Percentiles rank a stretch among this genome's conserved stretches.
These are phyloP conservation scores for Phalaenopsis aphrodite DNA, from an alignment of 106 monocot genomes.

Conservation along the genomic window DNA sequence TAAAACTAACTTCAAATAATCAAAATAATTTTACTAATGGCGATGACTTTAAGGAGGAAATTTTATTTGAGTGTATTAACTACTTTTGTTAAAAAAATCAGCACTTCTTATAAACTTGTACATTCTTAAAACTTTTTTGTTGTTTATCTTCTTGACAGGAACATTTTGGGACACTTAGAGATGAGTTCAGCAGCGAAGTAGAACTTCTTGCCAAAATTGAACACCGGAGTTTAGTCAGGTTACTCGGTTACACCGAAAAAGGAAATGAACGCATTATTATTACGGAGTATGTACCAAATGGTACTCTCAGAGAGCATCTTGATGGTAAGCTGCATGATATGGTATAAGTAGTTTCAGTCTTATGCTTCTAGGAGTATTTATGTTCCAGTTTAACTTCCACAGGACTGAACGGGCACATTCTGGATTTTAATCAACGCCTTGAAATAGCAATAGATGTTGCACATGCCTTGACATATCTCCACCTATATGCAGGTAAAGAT, in stretches of 20 bases:
- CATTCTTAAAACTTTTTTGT: not conserved
- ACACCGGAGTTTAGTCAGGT: slow-evolving; percentile 40
- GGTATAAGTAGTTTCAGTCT: not conserved
- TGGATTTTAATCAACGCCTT: slow-evolving; percentile 70
- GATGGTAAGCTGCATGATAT: slow-evolving; percentile 27
- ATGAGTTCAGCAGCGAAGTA: slow-evolving; percentile 53
- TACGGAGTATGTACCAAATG: slow-evolving; percentile 58
- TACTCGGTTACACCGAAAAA: slow-evolving; percentile 49
- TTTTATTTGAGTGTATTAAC: not conserved
- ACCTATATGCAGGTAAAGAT: slow-evolving; percentile 67
- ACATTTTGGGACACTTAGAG: slow-evolving; percentile 23
- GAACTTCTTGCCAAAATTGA: slow-evolving; percentile 52
- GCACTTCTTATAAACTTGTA: not conserved
- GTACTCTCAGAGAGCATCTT: slow-evolving; percentile 47
- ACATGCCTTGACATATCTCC: slow-evolving; percentile 85
- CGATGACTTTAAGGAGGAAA: not conserved
- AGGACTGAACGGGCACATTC: slow-evolving; percentile 50
- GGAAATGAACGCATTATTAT: slow-evolving; percentile 49
- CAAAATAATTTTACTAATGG: not conserved
- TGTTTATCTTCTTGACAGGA: slow-evolving; percentile 23
- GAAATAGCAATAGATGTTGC: slow-evolving; percentile 88
- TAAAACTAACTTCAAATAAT: not conserved
- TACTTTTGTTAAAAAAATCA: not conserved
- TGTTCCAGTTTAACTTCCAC: slow-evolving; percentile 1
- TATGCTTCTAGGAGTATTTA: slow-evolving; percentile 1